Evolutionary conservation across 2,329 filamentous ascomycete genomes (phyloP).

Genomic region (Paraphoma sp.): DNA sequence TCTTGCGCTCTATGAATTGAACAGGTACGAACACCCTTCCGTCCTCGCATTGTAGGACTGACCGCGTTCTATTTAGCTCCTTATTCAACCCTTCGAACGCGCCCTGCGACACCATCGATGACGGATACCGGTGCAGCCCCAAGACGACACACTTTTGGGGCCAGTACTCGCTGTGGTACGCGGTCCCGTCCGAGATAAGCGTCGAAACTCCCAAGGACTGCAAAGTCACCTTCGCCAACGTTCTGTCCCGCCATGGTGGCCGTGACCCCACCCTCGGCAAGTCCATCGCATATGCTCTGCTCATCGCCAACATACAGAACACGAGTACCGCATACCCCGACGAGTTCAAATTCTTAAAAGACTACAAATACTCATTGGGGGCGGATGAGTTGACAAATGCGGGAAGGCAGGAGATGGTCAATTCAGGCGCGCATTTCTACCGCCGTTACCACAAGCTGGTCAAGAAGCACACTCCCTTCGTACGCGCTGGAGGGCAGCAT

Average conservation of each 20-base stretch:
- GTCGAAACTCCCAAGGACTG: slow-evolving; percentile 70
- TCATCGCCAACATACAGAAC: slow-evolving; percentile 71
- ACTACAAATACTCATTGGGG: slow-evolving; percentile 75
- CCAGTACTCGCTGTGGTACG: slow-evolving; percentile 86
- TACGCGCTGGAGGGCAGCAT: slow-evolving; percentile 72
- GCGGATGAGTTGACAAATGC: slow-evolving; percentile 72
- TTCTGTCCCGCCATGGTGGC: slow-evolving; percentile 84
- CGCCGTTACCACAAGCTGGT: slow-evolving; percentile 72
- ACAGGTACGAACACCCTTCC: slow-evolving; percentile 24
- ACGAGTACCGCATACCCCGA: slow-evolving; percentile 63
- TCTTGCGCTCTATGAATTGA: slow-evolving; percentile 30
- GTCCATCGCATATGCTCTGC: slow-evolving; percentile 65
- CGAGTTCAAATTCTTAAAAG: slow-evolving; percentile 72
- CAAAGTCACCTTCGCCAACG: slow-evolving; percentile 77
- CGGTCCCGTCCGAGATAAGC: slow-evolving; percentile 71
- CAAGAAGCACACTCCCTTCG: slow-evolving; percentile 66
- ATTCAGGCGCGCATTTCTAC: slow-evolving; percentile 80
- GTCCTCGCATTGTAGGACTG: slow-evolving; percentile 5
- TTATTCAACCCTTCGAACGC: slow-evolving; percentile 19
- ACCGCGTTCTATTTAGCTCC: slow-evolving; percentile 22
- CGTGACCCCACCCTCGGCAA: slow-evolving; percentile 79
- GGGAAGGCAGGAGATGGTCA: slow-evolving; percentile 72
- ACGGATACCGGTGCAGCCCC: slow-evolving; percentile 69
- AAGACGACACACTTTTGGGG: slow-evolving; percentile 76
- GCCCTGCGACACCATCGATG: slow-evolving; percentile 60